Conservation (phyloP, 2,329 filamentous ascomycete species). For the Neoascochyta sp. region DNA sequence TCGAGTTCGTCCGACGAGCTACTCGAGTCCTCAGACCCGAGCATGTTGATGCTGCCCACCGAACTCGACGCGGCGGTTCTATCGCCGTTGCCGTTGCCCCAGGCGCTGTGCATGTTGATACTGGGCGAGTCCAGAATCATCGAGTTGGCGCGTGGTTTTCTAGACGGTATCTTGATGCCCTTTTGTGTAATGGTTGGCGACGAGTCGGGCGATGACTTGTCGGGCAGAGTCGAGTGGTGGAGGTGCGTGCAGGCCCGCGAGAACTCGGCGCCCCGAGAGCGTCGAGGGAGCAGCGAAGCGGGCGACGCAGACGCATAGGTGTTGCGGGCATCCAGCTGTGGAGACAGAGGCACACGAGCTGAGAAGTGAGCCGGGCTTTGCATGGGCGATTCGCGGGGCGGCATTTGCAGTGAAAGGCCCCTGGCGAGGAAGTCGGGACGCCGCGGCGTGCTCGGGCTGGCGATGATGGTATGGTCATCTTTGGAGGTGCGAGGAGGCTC, state of each 20-base stretch:
- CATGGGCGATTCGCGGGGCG: constrained; percentile 49
- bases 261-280: constrained; percentile 88
- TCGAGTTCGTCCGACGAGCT: constrained; percentile 58
- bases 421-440: constrained; percentile 61
- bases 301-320: constrained; percentile 81
- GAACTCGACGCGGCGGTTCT: constrained; percentile 62
- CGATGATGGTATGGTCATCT: constrained; percentile 44
- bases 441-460: constrained; percentile 60
- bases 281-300: constrained; percentile 79
- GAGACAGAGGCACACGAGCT: constrained; percentile 69
- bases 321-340: constrained; percentile 78
- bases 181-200: constrained; percentile 79
- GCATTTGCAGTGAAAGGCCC: constrained; percentile 68
- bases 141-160: constrained; percentile 44
- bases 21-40: constrained; percentile 75
- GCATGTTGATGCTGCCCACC: constrained; percentile 72
- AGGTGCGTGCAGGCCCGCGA: constrained; percentile 89
- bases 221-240: constrained; percentile 90
- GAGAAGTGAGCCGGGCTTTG: constrained; percentile 49
- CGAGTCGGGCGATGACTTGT: constrained; percentile 82
- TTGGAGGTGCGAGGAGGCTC: constrained; percentile 41
- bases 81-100: constrained; percentile 59
- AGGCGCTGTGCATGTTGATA: constrained; percentile 55
- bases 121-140: constrained; percentile 62
- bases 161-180: constrained; percentile 56